Conservation (phyloP, 1,284 basidiomycete genomes). For the Ceratobasidium papillatum region DNA sequence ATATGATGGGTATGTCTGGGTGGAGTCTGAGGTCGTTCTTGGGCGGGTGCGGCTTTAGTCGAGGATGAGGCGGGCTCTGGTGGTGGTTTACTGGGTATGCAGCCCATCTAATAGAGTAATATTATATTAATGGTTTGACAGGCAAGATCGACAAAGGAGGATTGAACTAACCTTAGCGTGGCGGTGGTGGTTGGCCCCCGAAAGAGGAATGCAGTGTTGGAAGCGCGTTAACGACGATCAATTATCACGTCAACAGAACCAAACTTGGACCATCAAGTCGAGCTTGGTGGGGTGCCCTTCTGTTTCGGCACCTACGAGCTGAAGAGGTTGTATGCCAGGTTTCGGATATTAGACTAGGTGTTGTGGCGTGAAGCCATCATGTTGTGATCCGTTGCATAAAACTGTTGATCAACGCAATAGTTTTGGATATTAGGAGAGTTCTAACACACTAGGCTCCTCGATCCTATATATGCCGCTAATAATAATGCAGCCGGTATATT, state of each 20-base stretch:
- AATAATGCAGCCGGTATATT: too few species aligned
- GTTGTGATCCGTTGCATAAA: too few species aligned
- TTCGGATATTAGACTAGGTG: too few species aligned
- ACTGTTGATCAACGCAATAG: too few species aligned
- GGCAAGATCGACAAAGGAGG: not conserved
- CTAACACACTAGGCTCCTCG: too few species aligned
- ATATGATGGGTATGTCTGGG: not conserved
- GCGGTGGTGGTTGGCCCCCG: slow-evolving; percentile 15
- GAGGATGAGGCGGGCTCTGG: not conserved
- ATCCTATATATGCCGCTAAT: too few species aligned
- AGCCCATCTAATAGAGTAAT: slow-evolving; percentile 22
- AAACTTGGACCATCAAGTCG: slow-evolving; percentile 15
- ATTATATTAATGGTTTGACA: not conserved
- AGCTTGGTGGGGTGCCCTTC: not conserved
- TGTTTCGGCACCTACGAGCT: not conserved
- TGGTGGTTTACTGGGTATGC: slow-evolving; percentile 39
- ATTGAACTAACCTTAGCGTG: not conserved
- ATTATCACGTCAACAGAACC: slow-evolving; percentile 9
- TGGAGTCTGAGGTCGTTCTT: not conserved
- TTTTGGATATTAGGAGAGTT: too few species aligned
- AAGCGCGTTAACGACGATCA: not conserved
- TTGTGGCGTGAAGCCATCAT: too few species aligned
- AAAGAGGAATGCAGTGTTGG: not conserved
- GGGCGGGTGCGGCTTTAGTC: not conserved
- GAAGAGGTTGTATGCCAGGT: not conserved